These are phyloP conservation scores for Bolboschoenoplectus hybrid DNA, from an alignment of 202 grass and related monocot genomes.

Conservation along the genomic window DNA sequence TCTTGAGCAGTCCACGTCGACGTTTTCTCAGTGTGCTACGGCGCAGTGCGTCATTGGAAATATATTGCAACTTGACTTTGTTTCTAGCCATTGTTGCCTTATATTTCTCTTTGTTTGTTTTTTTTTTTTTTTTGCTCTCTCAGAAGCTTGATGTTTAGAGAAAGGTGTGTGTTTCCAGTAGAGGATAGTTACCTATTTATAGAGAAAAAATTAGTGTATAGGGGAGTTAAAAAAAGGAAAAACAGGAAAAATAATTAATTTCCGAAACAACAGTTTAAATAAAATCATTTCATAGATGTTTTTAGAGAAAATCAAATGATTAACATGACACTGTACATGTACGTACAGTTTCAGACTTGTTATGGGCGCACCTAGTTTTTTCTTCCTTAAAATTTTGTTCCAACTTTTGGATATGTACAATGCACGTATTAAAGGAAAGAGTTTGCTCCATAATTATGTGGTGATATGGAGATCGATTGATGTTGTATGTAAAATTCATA, in stretches of 20 bases:
- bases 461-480: background rate
- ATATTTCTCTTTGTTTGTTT: background rate
- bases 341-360: background rate
- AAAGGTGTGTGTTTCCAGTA: background rate
- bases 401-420: background rate
- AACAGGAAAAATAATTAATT: background rate
- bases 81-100: slow-evolving; percentile 43
- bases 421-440: background rate
- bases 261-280: background rate
- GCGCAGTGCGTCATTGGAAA: slow-evolving; percentile 26
- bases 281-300: background rate
- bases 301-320: background rate
- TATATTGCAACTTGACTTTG: slow-evolving; percentile 47
- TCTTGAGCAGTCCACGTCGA: slow-evolving; percentile 38
- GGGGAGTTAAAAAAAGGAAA: background rate
- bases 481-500: background rate
- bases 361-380: background rate
- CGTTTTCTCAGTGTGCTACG: slow-evolving; percentile 40
- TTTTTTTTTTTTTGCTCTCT: background rate
- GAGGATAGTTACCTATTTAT: background rate
- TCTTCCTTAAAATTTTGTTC: background rate
- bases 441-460: background rate
- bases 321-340: background rate
- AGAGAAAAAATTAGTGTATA: slow-evolving; percentile 7
- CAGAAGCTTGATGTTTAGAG: background rate